Evolutionary conservation across 345 rosid species (phyloP), one percentile per base, ranked within the genome.

Genomic region (Pistacia integerrima): DNA sequence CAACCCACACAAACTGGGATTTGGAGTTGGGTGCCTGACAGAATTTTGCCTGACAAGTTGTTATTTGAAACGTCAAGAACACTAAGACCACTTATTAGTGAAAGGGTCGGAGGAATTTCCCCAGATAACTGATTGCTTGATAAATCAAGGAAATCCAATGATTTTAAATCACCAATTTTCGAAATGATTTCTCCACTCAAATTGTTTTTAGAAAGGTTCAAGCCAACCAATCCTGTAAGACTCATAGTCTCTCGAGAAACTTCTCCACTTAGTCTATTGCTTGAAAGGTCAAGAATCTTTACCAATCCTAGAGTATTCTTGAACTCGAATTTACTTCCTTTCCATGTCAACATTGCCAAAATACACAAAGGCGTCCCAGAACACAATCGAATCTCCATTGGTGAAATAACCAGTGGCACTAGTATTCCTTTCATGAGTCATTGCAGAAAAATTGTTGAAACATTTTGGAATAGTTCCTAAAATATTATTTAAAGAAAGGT

Each of bases 401-500:
- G 46, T 6, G n/a, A 22, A 0, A 56, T 56, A 4, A 2, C n/a
- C n/a, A n/a, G n/a, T 6, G 62, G 59, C 38, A 3, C 4, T 12
- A 8, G 1, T 22, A 30, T 35, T 13, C n/a, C 1, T 10, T 3
- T 30, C 11, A 20, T 41, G 35, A 1, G 9, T n/a, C 77, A 74
- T 74, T 3, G 51, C 62, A 13, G 22, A 18, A 3, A 74, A 63
- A 66, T 65, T 74, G 38, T 11, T n/a, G 64, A 74, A 35, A 10
- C 56, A 75, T 0, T 13, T 35, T 38, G 77, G 72, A 14, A 75
- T 38, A 1, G 9, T 17, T 38, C 77, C 72, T 7, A 65, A 56
- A 4, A 75, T 35, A 25, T 22, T 38, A 57, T 75, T 75, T 2
- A 8, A 3, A 1, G 77, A 75, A 41, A 75, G 56, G 18, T 65